Conservation (phyloP, 169 alveolate species). For the Eimeria maxima region DNA sequence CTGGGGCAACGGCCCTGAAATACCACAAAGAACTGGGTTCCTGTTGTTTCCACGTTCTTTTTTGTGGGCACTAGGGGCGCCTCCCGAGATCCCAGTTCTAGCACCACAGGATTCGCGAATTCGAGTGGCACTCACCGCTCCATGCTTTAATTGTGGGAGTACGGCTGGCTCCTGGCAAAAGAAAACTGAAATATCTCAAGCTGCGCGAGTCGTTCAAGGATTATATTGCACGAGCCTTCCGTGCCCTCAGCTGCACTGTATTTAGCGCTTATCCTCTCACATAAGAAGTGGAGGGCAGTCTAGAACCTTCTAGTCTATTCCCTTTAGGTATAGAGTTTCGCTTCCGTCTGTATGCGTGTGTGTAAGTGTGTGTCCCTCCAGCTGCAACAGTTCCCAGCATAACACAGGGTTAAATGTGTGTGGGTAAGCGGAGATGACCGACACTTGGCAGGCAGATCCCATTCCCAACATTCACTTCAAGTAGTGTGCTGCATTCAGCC, state of each 20-base stretch:
- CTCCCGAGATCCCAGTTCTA: not conserved
- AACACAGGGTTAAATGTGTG: not conserved
- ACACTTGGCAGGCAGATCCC: not conserved
- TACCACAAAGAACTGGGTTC: not conserved
- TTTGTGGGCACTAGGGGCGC: not conserved
- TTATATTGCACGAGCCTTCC: not conserved
- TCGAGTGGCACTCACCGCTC: not conserved
- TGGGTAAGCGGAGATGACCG: not conserved
- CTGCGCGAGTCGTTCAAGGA: not conserved
- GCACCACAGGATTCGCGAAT: not conserved
- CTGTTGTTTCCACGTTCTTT: not conserved
- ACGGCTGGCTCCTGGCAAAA: not conserved
- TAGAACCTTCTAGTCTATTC: not conserved
- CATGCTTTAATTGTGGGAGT: not conserved
- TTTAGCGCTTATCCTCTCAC: not conserved
- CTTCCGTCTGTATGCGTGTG: not conserved
- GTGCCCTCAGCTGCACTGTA: not conserved
- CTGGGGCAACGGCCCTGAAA: too few species aligned
- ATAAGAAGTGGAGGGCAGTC: not conserved
- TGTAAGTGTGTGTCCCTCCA: not conserved
- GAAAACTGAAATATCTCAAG: not conserved
- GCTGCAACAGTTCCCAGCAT: not conserved
- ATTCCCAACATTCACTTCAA: not conserved
- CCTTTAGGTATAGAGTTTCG: not conserved
- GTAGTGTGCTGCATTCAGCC: not conserved